A percentile compares a stretch with the other conserved stretches of the same genome.
phyloP scores from a whole-genome alignment of 306 rosid genomes.

The Begonia fuchsioides region DNA sequence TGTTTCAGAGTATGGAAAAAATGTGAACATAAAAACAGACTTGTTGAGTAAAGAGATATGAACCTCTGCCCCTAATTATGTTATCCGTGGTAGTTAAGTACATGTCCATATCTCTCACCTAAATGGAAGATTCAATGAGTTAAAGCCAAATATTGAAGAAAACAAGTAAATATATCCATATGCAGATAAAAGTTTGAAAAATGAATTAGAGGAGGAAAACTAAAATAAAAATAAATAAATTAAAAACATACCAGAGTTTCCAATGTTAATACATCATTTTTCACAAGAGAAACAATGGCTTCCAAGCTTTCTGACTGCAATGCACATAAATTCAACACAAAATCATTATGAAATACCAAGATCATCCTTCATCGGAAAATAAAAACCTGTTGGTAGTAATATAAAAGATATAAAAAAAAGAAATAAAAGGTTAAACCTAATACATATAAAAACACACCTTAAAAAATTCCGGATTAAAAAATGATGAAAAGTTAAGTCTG shows the following conservation, averaged over 20 bases:
- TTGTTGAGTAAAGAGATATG: background rate
- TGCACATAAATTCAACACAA: slow-evolving; percentile 11
- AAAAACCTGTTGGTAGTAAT: too few species aligned
- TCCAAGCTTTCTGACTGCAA: slow-evolving; percentile 59
- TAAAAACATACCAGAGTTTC: slow-evolving; percentile 40
- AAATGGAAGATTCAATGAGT: slow-evolving; percentile 7
- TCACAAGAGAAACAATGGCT: slow-evolving; percentile 36
- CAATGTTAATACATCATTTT: slow-evolving; percentile 38
- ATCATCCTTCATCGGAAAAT: too few species aligned
- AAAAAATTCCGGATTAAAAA: too few species aligned
- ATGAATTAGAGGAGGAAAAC: background rate
- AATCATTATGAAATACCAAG: background rate
- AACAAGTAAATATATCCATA: too few species aligned
- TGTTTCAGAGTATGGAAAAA: too few species aligned
- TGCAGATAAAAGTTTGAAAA: slow-evolving; percentile 2
- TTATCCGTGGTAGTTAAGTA: slow-evolving; percentile 67
- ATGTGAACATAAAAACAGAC: too few species aligned
- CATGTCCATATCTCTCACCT: slow-evolving; percentile 77
- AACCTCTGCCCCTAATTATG: slow-evolving; percentile 72
- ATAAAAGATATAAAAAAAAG: too few species aligned
- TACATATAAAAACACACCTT: too few species aligned
- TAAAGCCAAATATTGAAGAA: slow-evolving; percentile 1
- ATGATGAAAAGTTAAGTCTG: too few species aligned
- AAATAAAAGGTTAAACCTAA: too few species aligned
- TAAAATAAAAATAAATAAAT: background rate